Conservation (phyloP, 2,329 filamentous ascomycete species). For the Talaromyces funiculosus region DNA sequence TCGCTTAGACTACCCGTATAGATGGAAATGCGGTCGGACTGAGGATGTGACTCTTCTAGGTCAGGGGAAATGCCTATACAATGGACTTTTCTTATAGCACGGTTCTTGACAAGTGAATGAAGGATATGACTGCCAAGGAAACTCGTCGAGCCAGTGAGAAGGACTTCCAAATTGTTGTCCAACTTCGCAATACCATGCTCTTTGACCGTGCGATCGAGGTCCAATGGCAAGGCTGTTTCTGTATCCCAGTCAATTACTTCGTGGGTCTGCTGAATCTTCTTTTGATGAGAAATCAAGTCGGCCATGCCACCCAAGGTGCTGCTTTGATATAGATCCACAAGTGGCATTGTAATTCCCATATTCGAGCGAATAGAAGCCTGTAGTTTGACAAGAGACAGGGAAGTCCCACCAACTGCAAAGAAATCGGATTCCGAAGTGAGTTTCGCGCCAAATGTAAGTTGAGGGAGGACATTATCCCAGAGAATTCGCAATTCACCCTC, state of each 20-base stretch:
- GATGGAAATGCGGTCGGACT: constrained; percentile 27
- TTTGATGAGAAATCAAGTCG: background rate
- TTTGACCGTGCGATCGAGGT: background rate
- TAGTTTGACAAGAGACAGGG: constrained; percentile 20
- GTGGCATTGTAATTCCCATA: constrained; percentile 18
- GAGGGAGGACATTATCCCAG: background rate
- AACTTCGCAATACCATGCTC: rapidly evolving
- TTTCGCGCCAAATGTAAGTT: no score
- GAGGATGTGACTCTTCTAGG: background rate
- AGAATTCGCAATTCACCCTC: background rate
- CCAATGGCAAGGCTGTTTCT: constrained; percentile 25
- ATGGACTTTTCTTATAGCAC: constrained; percentile 34
- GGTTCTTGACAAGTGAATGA: constrained; percentile 27
- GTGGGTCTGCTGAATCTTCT: background rate
- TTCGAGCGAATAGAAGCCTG: constrained; percentile 17
- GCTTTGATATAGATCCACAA: constrained; percentile 21
- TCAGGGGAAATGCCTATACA: constrained; percentile 36
- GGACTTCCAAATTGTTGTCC: background rate
- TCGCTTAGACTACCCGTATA: constrained; percentile 35
- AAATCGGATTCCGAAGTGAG: constrained; percentile 18
- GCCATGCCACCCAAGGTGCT: constrained; percentile 20
- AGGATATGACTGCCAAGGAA: constrained; percentile 41
- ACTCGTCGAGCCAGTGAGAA: constrained; percentile 27
- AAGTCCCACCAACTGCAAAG: constrained; percentile 34
- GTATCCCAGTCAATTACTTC: constrained; percentile 35